Base-by-base conservation (phyloP, 208 protist species). In the Acanthamoeba polyphaga region DNA sequence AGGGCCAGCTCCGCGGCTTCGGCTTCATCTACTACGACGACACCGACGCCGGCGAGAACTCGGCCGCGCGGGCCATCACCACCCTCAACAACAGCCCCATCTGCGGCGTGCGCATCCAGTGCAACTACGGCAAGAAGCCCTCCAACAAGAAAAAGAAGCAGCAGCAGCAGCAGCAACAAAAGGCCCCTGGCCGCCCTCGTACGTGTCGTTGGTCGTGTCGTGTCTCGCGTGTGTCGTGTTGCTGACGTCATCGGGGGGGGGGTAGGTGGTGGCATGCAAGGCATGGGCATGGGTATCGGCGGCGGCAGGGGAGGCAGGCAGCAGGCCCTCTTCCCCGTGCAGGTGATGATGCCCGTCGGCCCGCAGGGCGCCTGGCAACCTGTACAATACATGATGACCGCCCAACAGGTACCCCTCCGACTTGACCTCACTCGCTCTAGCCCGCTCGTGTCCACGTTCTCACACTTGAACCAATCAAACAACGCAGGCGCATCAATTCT, bases 1-100 rank as follows among this genome's bases (percentile, higher is more conserved):
- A 89, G 55, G 82, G 82, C 53, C 82, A 89, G 55, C 55, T 89
- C 7, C 82, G 82, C 55, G 82, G 82, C 22, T 89, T 89, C 55
- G 82, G 82, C n/a, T 89, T 89, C 82, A 89, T 89, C 82, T 89
- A 89, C 82, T 89, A 89, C 38, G 82, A 89, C 29, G 82, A 89
- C 82, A 89, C 82, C 53, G 82, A 89, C 24, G 82, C 49, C 29
- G 82, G 82, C 29, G 82, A 89, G 55, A 66, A 58, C 55, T 58
- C 82, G 82, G 82, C 82, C 82, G 82, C 82, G 15, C 27, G 49
- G 17, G 82, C 82, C 55, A 89, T 89, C 38, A 89, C 82, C 49
- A 89, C 49, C 29, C 82, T 89, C 55, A 89, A 89, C 55, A 43
- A 32, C 55, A 64, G 19, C 17, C 53, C 49, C 53, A 89, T 89